Percentiles rank a stretch among this genome's conserved stretches.
Conservation (phyloP, 1,139 yeast species). For the Yamadazyma atmosphaerica region DNA sequence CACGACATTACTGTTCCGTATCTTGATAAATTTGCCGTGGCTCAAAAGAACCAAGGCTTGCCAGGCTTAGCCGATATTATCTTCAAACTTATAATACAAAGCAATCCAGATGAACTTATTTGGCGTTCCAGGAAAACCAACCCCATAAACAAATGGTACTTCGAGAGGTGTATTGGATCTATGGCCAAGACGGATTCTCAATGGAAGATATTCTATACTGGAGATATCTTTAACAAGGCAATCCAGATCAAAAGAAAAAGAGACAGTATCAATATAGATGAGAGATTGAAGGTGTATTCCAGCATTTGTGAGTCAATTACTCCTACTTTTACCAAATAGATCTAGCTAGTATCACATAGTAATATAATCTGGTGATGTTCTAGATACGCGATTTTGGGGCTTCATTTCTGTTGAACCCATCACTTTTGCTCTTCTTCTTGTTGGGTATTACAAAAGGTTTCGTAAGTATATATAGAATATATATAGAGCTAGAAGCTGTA, state of each 20-base stretch:
- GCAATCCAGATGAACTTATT: conserved; percentile 71
- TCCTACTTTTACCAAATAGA: conserved; percentile 27
- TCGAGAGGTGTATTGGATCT: conserved; percentile 84
- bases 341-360: too few species aligned
- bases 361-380: too few species aligned
- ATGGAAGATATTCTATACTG: conserved; percentile 74
- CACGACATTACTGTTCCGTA: conserved; percentile 51
- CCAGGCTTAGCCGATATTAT: conserved; percentile 93
- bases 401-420: too few species aligned
- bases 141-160: conserved; percentile 97
- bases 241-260: conserved; percentile 25
- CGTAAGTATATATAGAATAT: too few species aligned
- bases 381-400: too few species aligned
- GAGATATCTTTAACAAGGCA: conserved; percentile 44
- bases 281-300: conserved; percentile 28
- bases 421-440: too few species aligned
- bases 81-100: conserved; percentile 72
- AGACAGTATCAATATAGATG: conserved; percentile 28
- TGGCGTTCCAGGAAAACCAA: conserved; percentile 88
- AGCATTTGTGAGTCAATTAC: conserved; percentile 35
- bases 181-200: conserved; percentile 50
- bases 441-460: too few species aligned
- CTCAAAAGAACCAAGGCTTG: conserved; percentile 80
- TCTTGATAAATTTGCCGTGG: conserved; percentile 90
- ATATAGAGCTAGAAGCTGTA: too few species aligned